A percentile compares a stretch with the other conserved stretches of the same genome.
Evolutionary conservation across 495 filamentous ascomycete genomes (phyloP).

Genomic region (Lichenothelia convexa): DNA sequence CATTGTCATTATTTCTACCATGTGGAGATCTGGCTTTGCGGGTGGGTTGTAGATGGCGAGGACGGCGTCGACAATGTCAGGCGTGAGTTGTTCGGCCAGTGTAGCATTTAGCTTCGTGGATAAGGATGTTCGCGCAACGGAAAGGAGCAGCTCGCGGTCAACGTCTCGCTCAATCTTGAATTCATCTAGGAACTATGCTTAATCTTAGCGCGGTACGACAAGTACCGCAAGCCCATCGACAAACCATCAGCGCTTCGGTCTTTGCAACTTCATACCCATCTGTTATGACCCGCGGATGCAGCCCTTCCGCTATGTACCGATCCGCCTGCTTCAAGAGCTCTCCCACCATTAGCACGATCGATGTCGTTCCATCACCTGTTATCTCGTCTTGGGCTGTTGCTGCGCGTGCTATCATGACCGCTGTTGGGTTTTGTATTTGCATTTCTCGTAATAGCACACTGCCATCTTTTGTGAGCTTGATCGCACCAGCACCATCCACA

Average conservation of each 20-base stretch:
- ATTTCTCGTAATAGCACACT: conserved; percentile 92
- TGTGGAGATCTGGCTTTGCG: conserved; percentile 89
- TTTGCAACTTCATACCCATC: conserved; percentile 97
- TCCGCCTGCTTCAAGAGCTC: conserved; percentile 96
- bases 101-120: conserved; percentile 81
- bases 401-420: conserved; percentile 94
- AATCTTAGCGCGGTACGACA: too few relatives aligned
- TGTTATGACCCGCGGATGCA: conserved; percentile 92
- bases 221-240: too few relatives aligned
- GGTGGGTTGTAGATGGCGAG: conserved; percentile 80
- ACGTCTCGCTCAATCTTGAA: conserved; percentile 80
- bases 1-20: conserved; percentile 99
- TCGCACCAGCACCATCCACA: conserved; percentile 89
- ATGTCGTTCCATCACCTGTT: conserved; percentile 93
- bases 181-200: conserved; percentile 62
- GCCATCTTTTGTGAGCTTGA: conserved; percentile 98
- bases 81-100: conserved; percentile 78
- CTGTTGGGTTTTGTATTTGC: conserved; percentile 20
- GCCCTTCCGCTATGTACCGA: conserved; percentile 77
- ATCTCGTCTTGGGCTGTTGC: conserved; percentile 98
- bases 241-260: conserved; percentile 73
- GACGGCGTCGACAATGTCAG: conserved; percentile 88
- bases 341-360: conserved; percentile 85
- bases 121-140: conserved; percentile 84
- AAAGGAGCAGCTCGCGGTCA: conserved; percentile 84